Percentiles rank a stretch among this genome's conserved stretches.
phyloP scores from a whole-genome alignment of 768 basidiomycete species.

The Mycena vulgaris region DNA sequence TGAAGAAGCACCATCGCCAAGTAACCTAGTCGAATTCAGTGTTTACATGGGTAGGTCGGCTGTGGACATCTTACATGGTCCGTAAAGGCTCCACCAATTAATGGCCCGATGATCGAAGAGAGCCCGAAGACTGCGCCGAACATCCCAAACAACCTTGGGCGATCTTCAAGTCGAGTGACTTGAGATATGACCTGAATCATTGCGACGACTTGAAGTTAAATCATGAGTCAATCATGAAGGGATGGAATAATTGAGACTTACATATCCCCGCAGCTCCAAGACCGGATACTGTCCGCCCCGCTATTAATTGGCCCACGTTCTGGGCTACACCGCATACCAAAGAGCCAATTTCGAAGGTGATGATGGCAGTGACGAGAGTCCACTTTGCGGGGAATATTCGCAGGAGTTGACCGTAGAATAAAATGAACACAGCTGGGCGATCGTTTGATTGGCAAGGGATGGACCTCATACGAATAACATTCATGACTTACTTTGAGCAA shows the following conservation, averaged over 20 bases:
- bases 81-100: conserved; percentile 47
- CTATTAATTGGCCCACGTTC: conserved; percentile 48
- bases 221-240: background rate
- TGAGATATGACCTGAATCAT: conserved; percentile 39
- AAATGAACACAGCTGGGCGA: conserved; percentile 43
- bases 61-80: conserved; percentile 19
- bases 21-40: conserved; percentile 8
- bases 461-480: no score
- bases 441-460: background rate
- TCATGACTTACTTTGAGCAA: conserved; percentile 20
- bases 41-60: no score
- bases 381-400: conserved; percentile 50
- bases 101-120: conserved; percentile 37
- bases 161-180: conserved; percentile 46
- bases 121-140: conserved; percentile 47
- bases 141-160: conserved; percentile 52
- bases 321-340: conserved; percentile 55
- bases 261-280: conserved; percentile 56
- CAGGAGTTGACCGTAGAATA: conserved; percentile 49
- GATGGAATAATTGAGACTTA: background rate
- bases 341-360: conserved; percentile 61
- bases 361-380: conserved; percentile 33
- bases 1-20: conserved; percentile 24
- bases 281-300: conserved; percentile 61
- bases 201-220: background rate